phyloP scores from a whole-genome alignment of 208 protist genomes.

The Herpetomonas samuelpessoai region DNA sequence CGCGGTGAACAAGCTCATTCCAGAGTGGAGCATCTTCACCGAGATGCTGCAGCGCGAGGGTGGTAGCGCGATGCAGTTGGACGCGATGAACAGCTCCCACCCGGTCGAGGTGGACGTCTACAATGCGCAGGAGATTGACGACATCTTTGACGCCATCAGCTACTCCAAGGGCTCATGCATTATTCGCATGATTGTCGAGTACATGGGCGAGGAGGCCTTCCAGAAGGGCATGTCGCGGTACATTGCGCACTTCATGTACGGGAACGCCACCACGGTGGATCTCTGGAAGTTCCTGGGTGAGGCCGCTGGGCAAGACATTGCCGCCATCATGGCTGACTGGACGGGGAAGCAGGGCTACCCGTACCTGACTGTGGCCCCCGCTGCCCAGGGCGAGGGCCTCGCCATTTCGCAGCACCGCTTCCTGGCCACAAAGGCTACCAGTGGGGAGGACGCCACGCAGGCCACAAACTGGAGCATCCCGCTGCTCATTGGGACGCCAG shows the following conservation, averaged over 20 bases:
- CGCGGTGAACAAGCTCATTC: constrained; percentile 70
- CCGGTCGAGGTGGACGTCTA: constrained; percentile 88
- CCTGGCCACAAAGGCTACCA: constrained; percentile 28
- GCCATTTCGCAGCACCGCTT: constrained; percentile 42
- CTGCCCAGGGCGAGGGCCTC: constrained; percentile 4
- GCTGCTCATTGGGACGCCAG: constrained; percentile 16
- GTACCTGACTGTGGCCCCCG: constrained; percentile 32
- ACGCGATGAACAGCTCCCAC: constrained; percentile 84
- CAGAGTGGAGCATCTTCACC: constrained; percentile 74
- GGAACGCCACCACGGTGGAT: constrained; percentile 75
- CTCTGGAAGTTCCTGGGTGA: constrained; percentile 83
- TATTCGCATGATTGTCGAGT: constrained; percentile 85
- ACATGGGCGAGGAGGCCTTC: constrained; percentile 82
- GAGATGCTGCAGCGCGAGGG: constrained; percentile 77
- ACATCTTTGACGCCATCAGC: constrained; percentile 93
- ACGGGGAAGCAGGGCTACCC: constrained; percentile 75
- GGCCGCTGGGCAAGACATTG: constrained; percentile 54
- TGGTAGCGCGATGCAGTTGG: constrained; percentile 71
- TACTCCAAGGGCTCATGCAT: constrained; percentile 88
- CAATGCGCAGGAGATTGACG: constrained; percentile 86
- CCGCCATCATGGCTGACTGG: constrained; percentile 62
- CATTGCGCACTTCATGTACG: constrained; percentile 68
- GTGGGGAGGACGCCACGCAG: constrained; percentile 37
- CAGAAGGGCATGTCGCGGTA: constrained; percentile 72
- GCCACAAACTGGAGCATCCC: constrained; percentile 56